Evolutionary conservation across 495 filamentous ascomycete species (phyloP).

Genomic region (Bathelium albidoporum): DNA sequence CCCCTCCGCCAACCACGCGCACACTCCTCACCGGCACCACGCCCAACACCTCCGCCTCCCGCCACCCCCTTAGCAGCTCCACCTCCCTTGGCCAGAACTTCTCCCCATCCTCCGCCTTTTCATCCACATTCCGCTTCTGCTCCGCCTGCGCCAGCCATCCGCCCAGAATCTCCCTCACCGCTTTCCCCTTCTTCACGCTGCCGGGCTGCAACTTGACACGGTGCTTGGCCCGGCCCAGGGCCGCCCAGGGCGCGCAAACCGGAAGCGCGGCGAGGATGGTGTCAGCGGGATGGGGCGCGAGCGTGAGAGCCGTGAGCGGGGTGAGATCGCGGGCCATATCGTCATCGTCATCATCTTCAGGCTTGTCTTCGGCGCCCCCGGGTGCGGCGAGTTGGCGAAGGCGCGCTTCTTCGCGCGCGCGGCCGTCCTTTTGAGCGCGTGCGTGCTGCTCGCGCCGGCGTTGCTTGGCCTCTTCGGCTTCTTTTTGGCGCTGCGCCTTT

Average conservation of each 20-base stretch:
- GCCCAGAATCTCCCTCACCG: slow-evolving; percentile 74
- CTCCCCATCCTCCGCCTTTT: slow-evolving; percentile 51
- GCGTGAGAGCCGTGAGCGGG: slow-evolving; percentile 64
- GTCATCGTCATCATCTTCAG: slow-evolving; percentile 36
- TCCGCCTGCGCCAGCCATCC: slow-evolving; percentile 53
- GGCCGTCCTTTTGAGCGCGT: slow-evolving; percentile 49
- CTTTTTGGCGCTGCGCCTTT: slow-evolving; percentile 39
- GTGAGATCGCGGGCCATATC: slow-evolving; percentile 45
- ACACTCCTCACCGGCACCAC: slow-evolving; percentile 77
- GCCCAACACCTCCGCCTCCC: slow-evolving; percentile 72
- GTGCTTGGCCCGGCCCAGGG: slow-evolving; percentile 71
- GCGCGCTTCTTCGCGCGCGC: slow-evolving; percentile 51
- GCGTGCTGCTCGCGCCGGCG: slow-evolving; percentile 71
- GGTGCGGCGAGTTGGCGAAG: slow-evolving; percentile 34
- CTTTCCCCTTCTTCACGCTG: slow-evolving; percentile 84
- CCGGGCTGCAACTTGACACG: slow-evolving; percentile 90
- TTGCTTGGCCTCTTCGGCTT: slow-evolving; percentile 51
- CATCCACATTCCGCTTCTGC: slow-evolving; percentile 44
- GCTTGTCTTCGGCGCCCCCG: slow-evolving; percentile 21
- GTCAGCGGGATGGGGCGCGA: slow-evolving; percentile 67
- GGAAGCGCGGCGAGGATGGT: slow-evolving; percentile 84
- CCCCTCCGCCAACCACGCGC: slow-evolving; percentile 49
- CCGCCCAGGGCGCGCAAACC: slow-evolving; percentile 81
- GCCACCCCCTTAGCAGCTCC: slow-evolving; percentile 69
- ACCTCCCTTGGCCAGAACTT: slow-evolving; percentile 71